Conservation (phyloP, 345 rosid genomes). For the Bruguiera gymnorhiza region DNA sequence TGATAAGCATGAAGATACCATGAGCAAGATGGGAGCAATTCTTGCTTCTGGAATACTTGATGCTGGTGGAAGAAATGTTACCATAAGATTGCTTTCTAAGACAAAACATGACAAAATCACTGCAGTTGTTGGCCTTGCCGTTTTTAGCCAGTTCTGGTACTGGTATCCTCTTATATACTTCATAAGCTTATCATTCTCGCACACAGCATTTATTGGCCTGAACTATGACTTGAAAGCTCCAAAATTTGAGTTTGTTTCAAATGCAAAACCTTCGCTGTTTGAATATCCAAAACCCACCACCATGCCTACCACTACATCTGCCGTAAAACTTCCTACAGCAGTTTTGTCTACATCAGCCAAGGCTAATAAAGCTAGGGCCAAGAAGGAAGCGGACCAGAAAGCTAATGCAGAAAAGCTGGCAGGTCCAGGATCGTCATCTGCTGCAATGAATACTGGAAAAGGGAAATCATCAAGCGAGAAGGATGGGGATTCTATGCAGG, state of each 20-base stretch:
- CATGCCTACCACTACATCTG: conserved; percentile 68
- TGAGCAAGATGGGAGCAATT: conserved; percentile 99
- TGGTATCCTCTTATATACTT: conserved; percentile 98
- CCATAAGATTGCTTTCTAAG: conserved; percentile 87
- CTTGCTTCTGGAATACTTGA: conserved; percentile 96
- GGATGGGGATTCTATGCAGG: conserved; percentile 97
- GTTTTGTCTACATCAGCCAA: conserved; percentile 90
- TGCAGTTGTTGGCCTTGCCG: conserved; percentile 95
- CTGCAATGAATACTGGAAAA: conserved; percentile 44
- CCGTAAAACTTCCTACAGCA: conserved; percentile 89
- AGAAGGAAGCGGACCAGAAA: conserved; percentile 97
- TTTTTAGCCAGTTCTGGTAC: conserved; percentile 98
- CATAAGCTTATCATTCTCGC: conserved; percentile 87
- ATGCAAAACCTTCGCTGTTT: conserved; percentile 88
- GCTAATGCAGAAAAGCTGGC: conserved; percentile 66
- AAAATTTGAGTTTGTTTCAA: conserved; percentile 88
- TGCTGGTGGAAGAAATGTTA: conserved; percentile 99
- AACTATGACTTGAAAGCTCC: conserved; percentile 94
- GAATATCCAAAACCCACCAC: conserved; percentile 96
- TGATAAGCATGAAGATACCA: conserved; percentile 96
- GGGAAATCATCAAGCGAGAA: conserved; percentile 73
- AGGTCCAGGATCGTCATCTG: conserved; percentile 44
- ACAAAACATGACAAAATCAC: conserved; percentile 93
- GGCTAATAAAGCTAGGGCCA: conserved; percentile 82
- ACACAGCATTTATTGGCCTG: conserved; percentile 93